Conservation (phyloP, 768 basidiomycete genomes). For the Hirschioporus abietinus region DNA sequence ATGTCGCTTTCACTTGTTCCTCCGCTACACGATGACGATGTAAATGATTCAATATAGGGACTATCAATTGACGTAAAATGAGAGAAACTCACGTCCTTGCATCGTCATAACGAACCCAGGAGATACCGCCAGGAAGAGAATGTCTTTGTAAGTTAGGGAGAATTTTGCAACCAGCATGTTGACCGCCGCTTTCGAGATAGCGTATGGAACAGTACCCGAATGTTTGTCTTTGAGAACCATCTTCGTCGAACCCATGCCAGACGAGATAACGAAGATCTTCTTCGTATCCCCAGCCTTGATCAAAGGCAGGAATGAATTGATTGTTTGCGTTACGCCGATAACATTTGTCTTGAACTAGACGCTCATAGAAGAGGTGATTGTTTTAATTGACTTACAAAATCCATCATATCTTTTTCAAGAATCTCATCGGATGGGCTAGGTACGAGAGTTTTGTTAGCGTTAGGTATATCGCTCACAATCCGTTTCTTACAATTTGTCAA, state of each 20-base stretch:
- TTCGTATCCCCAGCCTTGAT: constrained; percentile 27
- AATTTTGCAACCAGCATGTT: constrained; percentile 34
- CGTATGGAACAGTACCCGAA: constrained; percentile 21
- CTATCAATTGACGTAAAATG: too few relatives aligned
- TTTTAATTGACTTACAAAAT: constrained; percentile 8
- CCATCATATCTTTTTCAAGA: constrained; percentile 20
- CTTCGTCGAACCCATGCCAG: constrained; percentile 25
- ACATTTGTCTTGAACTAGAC: constrained; percentile 29
- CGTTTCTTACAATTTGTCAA: constrained; percentile 5
- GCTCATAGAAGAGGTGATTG: not conserved
- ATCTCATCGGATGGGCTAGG: constrained; percentile 5
- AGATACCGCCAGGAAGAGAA: constrained; percentile 30
- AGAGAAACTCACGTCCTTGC: not conserved
- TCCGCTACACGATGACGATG: not conserved
- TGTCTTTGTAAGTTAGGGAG: constrained; percentile 28
- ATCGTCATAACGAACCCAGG: constrained; percentile 33
- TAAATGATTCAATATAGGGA: not conserved
- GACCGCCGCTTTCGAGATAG: constrained; percentile 32
- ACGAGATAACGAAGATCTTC: constrained; percentile 30
- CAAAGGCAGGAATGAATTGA: constrained; percentile 35
- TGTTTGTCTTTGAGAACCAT: constrained; percentile 17
- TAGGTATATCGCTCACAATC: too few relatives aligned
- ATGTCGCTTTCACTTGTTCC: not conserved
- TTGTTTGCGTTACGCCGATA: constrained; percentile 29
- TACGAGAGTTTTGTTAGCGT: not conserved